Evolutionary conservation across 495 filamentous ascomycete species (phyloP).

Genomic region (Jackrogersella multiformis): DNA sequence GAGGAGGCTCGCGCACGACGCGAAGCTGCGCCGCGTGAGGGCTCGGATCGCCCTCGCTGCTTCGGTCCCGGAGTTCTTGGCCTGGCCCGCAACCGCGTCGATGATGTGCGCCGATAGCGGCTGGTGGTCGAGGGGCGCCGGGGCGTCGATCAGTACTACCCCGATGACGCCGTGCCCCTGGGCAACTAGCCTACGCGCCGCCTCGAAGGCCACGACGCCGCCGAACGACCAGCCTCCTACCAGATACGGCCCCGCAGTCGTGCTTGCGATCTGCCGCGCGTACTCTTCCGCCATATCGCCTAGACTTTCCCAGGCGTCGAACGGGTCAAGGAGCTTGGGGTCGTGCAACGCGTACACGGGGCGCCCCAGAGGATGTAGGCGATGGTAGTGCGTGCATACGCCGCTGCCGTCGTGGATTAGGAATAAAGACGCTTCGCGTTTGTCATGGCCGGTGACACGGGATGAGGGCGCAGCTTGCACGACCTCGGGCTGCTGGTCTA

Average conservation of each 20-base stretch:
- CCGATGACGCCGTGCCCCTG: slow-evolving; percentile 5
- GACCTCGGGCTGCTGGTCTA: slow-evolving; percentile 3
- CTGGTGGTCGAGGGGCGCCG: not conserved
- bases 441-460: not conserved
- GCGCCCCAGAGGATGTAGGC: not conserved
- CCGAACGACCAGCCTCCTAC: slow-evolving; percentile 1
- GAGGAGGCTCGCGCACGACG: not conserved
- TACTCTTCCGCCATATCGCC: not conserved
- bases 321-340: not conserved
- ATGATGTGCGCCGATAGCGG: slow-evolving; percentile 2
- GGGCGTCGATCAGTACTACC: not conserved
- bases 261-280: not conserved
- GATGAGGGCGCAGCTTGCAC: slow-evolving; percentile 2
- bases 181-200: not conserved
- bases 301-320: not conserved
- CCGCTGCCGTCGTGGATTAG: slow-evolving; percentile 1
- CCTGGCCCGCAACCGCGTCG: not conserved
- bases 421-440: not conserved
- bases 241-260: not conserved
- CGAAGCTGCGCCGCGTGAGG: not conserved
- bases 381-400: slow-evolving; percentile 10
- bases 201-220: slow-evolving; percentile 7
- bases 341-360: slow-evolving; percentile 7
- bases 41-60: not conserved
- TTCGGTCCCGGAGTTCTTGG: not conserved